A percentile compares a stretch with the other conserved stretches of the same genome.
These are phyloP conservation scores for Diaporthe vaccinii DNA, from an alignment of 2,329 filamentous ascomycete genomes.

Conservation along the genomic window DNA sequence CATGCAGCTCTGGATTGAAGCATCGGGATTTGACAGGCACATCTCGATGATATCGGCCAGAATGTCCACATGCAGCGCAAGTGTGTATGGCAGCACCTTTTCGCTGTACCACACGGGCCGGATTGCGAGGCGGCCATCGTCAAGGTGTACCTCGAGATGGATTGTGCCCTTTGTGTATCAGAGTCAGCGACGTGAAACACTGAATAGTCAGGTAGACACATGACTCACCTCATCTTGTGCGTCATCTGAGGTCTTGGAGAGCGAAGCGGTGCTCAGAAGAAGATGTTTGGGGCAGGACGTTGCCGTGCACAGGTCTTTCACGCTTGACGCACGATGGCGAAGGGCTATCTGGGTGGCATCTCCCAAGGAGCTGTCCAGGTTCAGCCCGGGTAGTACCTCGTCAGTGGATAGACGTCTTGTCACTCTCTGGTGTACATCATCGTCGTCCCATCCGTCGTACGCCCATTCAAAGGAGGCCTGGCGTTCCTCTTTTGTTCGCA, in stretches of 20 bases:
- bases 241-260: constrained; percentile 35
- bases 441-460: constrained; percentile 45
- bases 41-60: constrained; percentile 56
- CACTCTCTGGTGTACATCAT: constrained; percentile 39
- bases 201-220: not conserved
- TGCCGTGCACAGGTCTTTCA: not conserved
- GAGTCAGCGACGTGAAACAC: not conserved
- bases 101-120: constrained; percentile 57
- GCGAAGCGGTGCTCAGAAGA: constrained; percentile 42
- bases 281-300: constrained; percentile 29
- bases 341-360: constrained; percentile 48
- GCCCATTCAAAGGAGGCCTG: constrained; percentile 56
- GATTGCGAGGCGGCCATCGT: constrained; percentile 49
- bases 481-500: constrained; percentile 56
- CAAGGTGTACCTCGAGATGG: constrained; percentile 51
- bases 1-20: constrained; percentile 51
- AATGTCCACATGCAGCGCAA: constrained; percentile 56
- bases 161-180: constrained; percentile 46
- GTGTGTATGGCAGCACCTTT: constrained; percentile 57
- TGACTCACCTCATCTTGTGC: constrained; percentile 46
- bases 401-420: constrained; percentile 47
- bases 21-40: constrained; percentile 49
- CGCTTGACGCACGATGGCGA: constrained; percentile 43
- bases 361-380: constrained; percentile 47
- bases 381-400: constrained; percentile 51